These are phyloP conservation scores for Calophaca sinica DNA, from an alignment of 306 rosid genomes.

Conservation along the genomic window DNA sequence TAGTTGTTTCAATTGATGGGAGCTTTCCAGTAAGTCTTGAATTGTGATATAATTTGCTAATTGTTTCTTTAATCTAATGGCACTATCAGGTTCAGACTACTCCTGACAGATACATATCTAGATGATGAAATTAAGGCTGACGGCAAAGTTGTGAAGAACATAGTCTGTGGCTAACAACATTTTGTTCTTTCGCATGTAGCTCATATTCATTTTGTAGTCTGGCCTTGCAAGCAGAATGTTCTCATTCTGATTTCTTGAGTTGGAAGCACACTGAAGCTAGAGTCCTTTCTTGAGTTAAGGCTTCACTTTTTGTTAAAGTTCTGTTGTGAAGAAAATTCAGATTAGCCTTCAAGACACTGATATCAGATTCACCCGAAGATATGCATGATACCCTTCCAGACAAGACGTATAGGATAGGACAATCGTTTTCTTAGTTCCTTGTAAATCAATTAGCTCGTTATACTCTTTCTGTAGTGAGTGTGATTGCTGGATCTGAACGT, in stretches of 20 bases:
- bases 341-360: slow-evolving; percentile 27
- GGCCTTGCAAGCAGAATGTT: slow-evolving; percentile 34
- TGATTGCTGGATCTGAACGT: slow-evolving; percentile 40
- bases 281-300: neutral
- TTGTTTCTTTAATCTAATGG: slow-evolving; percentile 41
- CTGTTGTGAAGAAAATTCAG: slow-evolving; percentile 42
- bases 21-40: slow-evolving; percentile 32
- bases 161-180: slow-evolving; percentile 34
- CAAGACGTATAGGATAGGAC: neutral
- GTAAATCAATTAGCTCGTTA: slow-evolving; percentile 9
- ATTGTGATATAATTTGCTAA: slow-evolving; percentile 21
- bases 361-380: slow-evolving; percentile 22
- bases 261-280: slow-evolving; percentile 18
- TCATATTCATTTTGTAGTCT: slow-evolving; percentile 37
- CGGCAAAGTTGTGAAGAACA: slow-evolving; percentile 37
- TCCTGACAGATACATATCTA: slow-evolving; percentile 44
- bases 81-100: slow-evolving; percentile 60
- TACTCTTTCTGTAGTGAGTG: slow-evolving; percentile 7
- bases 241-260: slow-evolving; percentile 23
- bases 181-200: slow-evolving; percentile 33
- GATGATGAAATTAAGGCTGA: slow-evolving; percentile 49
- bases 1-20: slow-evolving; percentile 28
- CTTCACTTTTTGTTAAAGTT: slow-evolving; percentile 34
- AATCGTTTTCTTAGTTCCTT: slow-evolving; percentile 36
- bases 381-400: slow-evolving; percentile 33